These are phyloP conservation scores for Termitomyces sp. DNA, from an alignment of 768 basidiomycete genomes.

Conservation along the genomic window DNA sequence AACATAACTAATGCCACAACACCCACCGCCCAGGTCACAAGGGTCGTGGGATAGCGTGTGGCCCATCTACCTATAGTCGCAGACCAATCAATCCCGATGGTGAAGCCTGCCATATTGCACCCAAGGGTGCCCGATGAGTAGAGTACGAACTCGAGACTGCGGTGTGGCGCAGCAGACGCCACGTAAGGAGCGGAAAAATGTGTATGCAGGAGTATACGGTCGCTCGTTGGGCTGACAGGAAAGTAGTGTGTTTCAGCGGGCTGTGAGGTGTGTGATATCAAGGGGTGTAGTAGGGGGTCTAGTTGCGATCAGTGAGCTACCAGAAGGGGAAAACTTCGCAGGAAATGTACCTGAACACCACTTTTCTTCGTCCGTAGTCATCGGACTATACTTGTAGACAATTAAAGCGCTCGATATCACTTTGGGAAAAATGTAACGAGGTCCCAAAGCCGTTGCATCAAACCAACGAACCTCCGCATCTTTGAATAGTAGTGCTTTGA, in stretches of 20 bases:
- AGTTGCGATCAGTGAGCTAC: conserved; percentile 11
- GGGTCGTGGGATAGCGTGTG: conserved; percentile 69
- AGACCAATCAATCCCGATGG: conserved; percentile 66
- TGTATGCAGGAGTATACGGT: conserved; percentile 58
- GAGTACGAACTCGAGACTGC: conserved; percentile 53
- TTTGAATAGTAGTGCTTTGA: conserved; percentile 39
- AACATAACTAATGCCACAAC: conserved; percentile 59
- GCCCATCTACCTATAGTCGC: conserved; percentile 69
- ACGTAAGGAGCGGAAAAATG: conserved; percentile 70
- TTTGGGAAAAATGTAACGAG: conserved; percentile 48
- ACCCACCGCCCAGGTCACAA: conserved; percentile 73
- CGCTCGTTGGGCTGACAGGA: conserved; percentile 38
- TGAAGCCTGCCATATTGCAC: conserved; percentile 46
- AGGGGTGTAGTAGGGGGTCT: conserved; percentile 59
- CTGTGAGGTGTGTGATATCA: conserved; percentile 63
- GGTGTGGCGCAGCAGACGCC: conserved; percentile 29
- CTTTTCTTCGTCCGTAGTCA: conserved; percentile 13
- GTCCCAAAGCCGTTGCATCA: conserved; percentile 31
- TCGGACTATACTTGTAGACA: conserved; percentile 56
- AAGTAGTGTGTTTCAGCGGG: conserved; percentile 67
- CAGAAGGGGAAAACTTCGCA: conserved; percentile 1
- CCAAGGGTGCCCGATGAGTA: conserved; percentile 49
- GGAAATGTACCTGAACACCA: conserved; percentile 32
- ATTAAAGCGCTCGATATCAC: conserved; percentile 60
- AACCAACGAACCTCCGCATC: conserved; percentile 32